phyloP scores from a whole-genome alignment of 305 asterid species.

The Fraxinus xanthoxyloides region DNA sequence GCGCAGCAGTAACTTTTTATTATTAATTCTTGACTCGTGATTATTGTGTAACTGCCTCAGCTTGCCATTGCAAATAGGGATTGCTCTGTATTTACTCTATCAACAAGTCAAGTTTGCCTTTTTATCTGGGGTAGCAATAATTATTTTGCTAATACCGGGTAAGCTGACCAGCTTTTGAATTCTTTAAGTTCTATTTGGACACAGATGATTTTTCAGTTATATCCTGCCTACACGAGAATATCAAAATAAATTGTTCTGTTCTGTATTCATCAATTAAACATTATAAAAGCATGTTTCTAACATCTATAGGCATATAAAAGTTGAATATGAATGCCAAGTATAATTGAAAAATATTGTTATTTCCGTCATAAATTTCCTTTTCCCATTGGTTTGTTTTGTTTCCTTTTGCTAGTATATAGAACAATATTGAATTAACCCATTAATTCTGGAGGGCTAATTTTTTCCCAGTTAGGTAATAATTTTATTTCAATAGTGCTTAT shows the following conservation, averaged over 20 bases:
- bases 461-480: neutral
- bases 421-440: neutral
- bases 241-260: neutral
- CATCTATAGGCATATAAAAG: neutral
- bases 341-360: neutral
- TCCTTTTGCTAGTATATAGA: neutral
- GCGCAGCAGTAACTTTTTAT: neutral
- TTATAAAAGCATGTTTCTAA: neutral
- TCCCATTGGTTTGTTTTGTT: neutral
- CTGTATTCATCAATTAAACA: neutral
- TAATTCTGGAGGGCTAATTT: neutral
- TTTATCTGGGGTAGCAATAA: constrained; percentile 81
- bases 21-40: neutral
- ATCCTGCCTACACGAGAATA: neutral
- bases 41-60: constrained; percentile 47
- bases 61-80: constrained; percentile 96
- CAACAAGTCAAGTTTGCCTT: constrained; percentile 91
- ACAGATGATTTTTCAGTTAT: neutral
- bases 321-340: neutral
- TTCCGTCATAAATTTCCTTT: neutral
- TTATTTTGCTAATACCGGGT: constrained; percentile 94
- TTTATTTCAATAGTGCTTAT: neutral
- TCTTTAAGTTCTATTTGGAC: constrained; percentile 3
- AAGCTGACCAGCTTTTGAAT: constrained; percentile 9
- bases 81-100: constrained; percentile 85